Base-by-base conservation (phyloP, 169 alveolate genomes). In the Condylostoma magnum region DNA sequence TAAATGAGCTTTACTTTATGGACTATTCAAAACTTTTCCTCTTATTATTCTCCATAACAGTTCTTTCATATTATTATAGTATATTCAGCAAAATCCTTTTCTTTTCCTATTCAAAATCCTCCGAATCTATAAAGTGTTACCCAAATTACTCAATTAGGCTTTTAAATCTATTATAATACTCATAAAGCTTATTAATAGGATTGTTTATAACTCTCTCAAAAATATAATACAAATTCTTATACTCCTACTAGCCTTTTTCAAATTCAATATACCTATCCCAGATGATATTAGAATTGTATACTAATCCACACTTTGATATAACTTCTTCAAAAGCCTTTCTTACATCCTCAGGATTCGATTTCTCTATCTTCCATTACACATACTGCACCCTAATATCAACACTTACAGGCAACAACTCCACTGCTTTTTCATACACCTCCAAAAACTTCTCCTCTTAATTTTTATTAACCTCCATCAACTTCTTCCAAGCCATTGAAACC, bases 181-280 rank as follows among this genome's bases (percentile, higher is more conserved):
- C 76, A 48, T 67, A 50, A 18, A 67, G 67, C 10, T 67, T 67
- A 31, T 33, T 50, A 28, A 47, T 67, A 0, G 76, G 76, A 33
- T 48, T 18, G 12, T 1, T 12, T 25, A 67, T 8, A 3, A 67
- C 33, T 27, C 28, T 27, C 15, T 31, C 8, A 46, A 30, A 67
- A 15, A 67, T 46, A 28, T 47, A 1, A 28, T 34, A 60, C 47
- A 67, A 33, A 15, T 30, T 46, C 30, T 5, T 53, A 6, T 33
- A 67, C 31, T 67, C 50, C 41, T 67, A 33, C 15, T 50, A 30
- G 2, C 33, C 20, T 38, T 67, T 67, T 31, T 67, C 76, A 67
- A 67, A 67, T 12, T 67, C 60, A 4, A 67, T 4, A 20, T 48
- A 67, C 28, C 50, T 67, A 20, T 67, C 76, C 65, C 76, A 67